phyloP scores from a whole-genome alignment of 2,329 filamentous ascomycete species.

The Phialocephala subalpina region DNA sequence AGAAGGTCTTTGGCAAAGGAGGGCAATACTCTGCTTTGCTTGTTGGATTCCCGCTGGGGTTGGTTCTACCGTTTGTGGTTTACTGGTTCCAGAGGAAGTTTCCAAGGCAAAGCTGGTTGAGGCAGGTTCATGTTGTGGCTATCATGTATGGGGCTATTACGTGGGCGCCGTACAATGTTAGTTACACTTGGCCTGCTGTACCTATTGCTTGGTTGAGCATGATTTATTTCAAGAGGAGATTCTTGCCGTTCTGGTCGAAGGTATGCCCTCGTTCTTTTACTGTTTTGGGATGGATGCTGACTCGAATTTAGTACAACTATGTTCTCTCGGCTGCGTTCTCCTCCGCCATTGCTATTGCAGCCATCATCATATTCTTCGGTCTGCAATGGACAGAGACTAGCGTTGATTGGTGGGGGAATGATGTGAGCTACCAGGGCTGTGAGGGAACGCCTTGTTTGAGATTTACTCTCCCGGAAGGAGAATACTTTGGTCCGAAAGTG shows the following conservation, averaged over 20 bases:
- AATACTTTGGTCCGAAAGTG: constrained; percentile 42
- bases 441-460: constrained; percentile 51
- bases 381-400: constrained; percentile 53
- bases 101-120: constrained; percentile 47
- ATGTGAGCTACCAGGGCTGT: constrained; percentile 16
- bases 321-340: constrained; percentile 61
- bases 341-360: constrained; percentile 58
- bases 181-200: constrained; percentile 56
- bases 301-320: constrained; percentile 56
- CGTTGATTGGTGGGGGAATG: constrained; percentile 48
- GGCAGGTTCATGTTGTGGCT: constrained; percentile 57
- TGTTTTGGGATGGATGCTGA: neutral
- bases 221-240: constrained; percentile 54
- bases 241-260: constrained; percentile 58
- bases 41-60: constrained; percentile 59
- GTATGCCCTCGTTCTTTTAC: constrained; percentile 39
- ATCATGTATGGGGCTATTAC: constrained; percentile 55
- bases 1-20: constrained; percentile 56
- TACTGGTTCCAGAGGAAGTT: constrained; percentile 52
- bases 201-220: constrained; percentile 57
- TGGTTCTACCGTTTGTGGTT: constrained; percentile 53
- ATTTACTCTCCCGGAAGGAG: constrained; percentile 43
- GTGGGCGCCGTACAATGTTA: constrained; percentile 59
- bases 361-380: constrained; percentile 62
- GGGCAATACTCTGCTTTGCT: constrained; percentile 58